A percentile compares a stretch with the other conserved stretches of the same genome.
Evolutionary conservation across 1,139 yeast species (phyloP).

Genomic region (Debaryomycetaceae sp.): DNA sequence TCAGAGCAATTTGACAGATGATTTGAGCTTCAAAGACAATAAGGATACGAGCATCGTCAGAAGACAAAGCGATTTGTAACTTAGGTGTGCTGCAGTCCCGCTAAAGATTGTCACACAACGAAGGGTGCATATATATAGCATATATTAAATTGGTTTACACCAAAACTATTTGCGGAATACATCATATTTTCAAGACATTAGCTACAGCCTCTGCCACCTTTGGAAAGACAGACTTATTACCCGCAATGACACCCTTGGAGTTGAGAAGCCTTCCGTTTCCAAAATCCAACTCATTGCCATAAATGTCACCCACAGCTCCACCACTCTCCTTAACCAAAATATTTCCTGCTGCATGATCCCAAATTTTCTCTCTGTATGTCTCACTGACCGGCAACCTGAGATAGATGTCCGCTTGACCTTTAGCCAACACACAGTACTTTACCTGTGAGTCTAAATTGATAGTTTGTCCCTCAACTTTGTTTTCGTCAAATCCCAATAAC

Average conservation of each 20-base stretch:
- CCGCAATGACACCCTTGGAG: conserved; percentile 91
- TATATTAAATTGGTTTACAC: too few species aligned
- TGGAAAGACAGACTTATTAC: conserved; percentile 61
- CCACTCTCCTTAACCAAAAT: conserved; percentile 86
- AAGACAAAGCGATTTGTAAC: too few species aligned
- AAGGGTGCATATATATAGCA: too few species aligned
- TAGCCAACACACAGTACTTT: conserved; percentile 85
- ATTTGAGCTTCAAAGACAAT: too few species aligned
- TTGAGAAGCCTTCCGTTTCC: conserved; percentile 80
- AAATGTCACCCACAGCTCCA: conserved; percentile 82
- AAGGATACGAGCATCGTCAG: too few species aligned
- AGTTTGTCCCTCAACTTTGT: conserved; percentile 47
- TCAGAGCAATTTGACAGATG: too few species aligned
- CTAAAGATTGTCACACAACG: too few species aligned
- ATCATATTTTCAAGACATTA: conserved; percentile 14
- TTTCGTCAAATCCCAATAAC: conserved; percentile 43
- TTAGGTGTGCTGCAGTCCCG: too few species aligned
- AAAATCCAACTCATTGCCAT: conserved; percentile 72
- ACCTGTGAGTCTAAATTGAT: conserved; percentile 91
- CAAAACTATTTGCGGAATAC: too few species aligned
- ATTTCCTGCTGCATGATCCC: conserved; percentile 99
- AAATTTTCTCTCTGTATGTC: conserved; percentile 84
- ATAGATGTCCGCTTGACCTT: conserved; percentile 91
- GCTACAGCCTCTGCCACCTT: conserved; percentile 59
- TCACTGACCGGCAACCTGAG: conserved; percentile 78